Evolutionary conservation across 345 rosid species (phyloP).

Genomic region (Gossypium ekmanianum): DNA sequence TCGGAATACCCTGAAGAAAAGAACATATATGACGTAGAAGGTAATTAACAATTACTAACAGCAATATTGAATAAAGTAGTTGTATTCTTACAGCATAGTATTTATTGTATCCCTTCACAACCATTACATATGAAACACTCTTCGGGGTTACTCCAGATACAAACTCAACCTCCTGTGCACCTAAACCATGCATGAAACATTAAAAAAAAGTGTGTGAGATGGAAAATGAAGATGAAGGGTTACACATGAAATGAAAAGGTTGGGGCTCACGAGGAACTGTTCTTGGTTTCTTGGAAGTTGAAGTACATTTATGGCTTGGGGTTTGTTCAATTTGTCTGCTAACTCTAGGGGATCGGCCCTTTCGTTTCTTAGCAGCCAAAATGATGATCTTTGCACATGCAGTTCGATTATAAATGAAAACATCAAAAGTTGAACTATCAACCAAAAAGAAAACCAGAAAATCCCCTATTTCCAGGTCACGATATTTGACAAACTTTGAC

Average conservation of each 20-base stretch:
- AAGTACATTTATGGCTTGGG: neutral
- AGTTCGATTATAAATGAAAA: neutral
- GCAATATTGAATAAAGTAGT: neutral
- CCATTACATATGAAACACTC: neutral
- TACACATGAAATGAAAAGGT: neutral
- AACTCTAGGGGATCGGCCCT: neutral
- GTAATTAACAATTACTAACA: neutral
- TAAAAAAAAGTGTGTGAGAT: neutral
- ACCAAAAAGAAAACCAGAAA: slow-evolving; percentile 1
- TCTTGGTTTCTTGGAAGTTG: neutral
- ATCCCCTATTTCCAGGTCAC: neutral
- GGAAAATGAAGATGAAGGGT: too few species aligned
- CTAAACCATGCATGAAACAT: neutral
- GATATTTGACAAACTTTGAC: neutral
- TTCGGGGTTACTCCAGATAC: neutral
- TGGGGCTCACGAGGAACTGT: neutral
- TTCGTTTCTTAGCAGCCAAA: neutral
- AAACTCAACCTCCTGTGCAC: neutral
- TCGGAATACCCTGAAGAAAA: neutral
- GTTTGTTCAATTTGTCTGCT: neutral
- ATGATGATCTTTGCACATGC: neutral
- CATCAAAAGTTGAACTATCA: neutral
- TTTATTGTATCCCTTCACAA: neutral
- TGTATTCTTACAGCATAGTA: neutral
- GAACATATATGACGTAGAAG: neutral